Evolutionary conservation across 2,329 filamentous ascomycete species (phyloP).

Genomic region (Apiospora rasikravindrae): DNA sequence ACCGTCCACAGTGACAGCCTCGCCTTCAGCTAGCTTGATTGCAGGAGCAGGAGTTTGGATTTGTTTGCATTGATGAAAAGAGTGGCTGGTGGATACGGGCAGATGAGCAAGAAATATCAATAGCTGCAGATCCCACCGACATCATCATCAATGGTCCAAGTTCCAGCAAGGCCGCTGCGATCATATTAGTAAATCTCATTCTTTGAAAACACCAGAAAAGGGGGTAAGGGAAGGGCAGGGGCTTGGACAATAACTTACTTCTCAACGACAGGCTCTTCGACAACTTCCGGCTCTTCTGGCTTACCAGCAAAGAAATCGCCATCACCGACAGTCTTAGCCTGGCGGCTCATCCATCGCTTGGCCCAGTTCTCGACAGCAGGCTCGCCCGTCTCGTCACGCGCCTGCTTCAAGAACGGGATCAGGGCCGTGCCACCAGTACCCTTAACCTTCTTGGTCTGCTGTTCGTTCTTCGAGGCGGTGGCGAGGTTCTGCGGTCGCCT

Average conservation of each 20-base stretch:
- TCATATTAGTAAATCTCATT: slow-evolving; percentile 44
- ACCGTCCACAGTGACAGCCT: neutral
- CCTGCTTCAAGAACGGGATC: slow-evolving; percentile 96
- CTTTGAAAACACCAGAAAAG: slow-evolving; percentile 33
- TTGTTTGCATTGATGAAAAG: neutral
- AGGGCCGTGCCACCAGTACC: slow-evolving; percentile 93
- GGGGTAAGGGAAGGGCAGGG: slow-evolving; percentile 23
- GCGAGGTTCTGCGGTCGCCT: slow-evolving; percentile 60
- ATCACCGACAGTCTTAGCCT: slow-evolving; percentile 53
- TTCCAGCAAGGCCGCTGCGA: slow-evolving; percentile 71
- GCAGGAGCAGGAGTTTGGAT: neutral
- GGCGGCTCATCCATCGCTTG: slow-evolving; percentile 60
- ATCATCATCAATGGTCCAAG: slow-evolving; percentile 86
- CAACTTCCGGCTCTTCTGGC: slow-evolving; percentile 44
- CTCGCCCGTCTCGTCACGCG: slow-evolving; percentile 93
- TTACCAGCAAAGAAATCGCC: slow-evolving; percentile 65
- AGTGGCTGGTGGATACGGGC: neutral
- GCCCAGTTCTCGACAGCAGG: slow-evolving; percentile 77
- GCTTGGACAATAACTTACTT: slow-evolving; percentile 26
- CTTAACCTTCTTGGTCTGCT: slow-evolving; percentile 63
- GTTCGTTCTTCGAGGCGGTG: slow-evolving; percentile 55
- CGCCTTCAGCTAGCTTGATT: neutral
- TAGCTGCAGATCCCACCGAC: slow-evolving; percentile 68
- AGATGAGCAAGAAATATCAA: slow-evolving; percentile 32
- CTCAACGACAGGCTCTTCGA: slow-evolving; percentile 38